Base-by-base conservation (phyloP, 129 eudicot species). In the Saussurea involucrata region DNA sequence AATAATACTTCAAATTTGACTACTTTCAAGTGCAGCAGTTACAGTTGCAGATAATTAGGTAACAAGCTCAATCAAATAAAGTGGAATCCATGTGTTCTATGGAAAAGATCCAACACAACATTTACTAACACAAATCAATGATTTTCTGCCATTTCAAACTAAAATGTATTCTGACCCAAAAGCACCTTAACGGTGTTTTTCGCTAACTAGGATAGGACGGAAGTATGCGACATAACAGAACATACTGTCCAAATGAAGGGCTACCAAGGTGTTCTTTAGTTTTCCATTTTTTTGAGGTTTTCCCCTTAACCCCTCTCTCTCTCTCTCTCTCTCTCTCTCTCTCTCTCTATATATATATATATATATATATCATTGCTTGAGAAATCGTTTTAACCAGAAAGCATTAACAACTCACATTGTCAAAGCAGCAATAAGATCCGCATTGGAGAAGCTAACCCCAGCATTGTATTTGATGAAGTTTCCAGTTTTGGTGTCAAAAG, bases 401-500 rank as follows among this genome's bases (percentile, higher is more conserved):
- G 28, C 40, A 61, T 36, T 28, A 61, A 46, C 5, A 46, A 87
- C 96, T 90, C 64, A 93, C 98, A 93, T 58, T 53, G 89, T 83
- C 86, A 93, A 84, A 11, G 96, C 70, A 90, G 90, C 92, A 78
- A 88, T 78, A 29, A 90, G 90, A 80, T 93, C 96, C 0, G 83
- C 75, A 82, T 90, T 85, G 68, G 89, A 13, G 85, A 85, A 88
- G 82, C 89, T 90, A 66, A 89, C 61, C 31, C 95, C 98, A 85
- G 91, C 82, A 74, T 90, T 90, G 72, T 63, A 81, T 68, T 93
- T 93, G 58, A 89, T 86, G 80, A 93, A 84, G 64, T 79, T 87
- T 53, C 98, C 96, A 22, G 86, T 76, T 73, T 87, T 86, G 61
- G 90, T 76, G 85, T 93, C 98, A 76, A 86, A 93, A 27, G 96